These are phyloP conservation scores for Neoboletus subvelutipes DNA, from an alignment of 768 basidiomycete species.

Conservation along the genomic window DNA sequence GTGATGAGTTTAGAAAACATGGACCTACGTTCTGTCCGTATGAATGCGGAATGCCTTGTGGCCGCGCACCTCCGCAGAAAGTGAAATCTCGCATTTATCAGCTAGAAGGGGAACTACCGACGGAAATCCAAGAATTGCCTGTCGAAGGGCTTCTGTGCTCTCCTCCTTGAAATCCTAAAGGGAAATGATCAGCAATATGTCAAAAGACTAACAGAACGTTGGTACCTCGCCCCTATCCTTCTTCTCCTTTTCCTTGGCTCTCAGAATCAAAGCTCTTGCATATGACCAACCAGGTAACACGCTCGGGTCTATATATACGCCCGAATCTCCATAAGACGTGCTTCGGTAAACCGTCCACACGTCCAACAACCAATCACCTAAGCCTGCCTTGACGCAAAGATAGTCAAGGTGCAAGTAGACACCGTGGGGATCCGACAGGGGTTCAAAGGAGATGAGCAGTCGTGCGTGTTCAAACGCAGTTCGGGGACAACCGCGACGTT, in stretches of 20 bases:
- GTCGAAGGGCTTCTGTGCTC: slow-evolving; percentile 66
- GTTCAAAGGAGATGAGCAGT: slow-evolving; percentile 83
- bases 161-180: slow-evolving; percentile 46
- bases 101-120: slow-evolving; percentile 78
- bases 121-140: slow-evolving; percentile 79
- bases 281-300: slow-evolving; percentile 79
- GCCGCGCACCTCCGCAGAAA: slow-evolving; percentile 56
- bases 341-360: slow-evolving; percentile 40
- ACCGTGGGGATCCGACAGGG: slow-evolving; percentile 87
- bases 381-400: slow-evolving; percentile 76
- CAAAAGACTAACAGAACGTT: neutral
- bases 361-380: slow-evolving; percentile 79
- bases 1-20: neutral
- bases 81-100: slow-evolving; percentile 75
- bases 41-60: slow-evolving; percentile 69
- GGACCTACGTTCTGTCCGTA: slow-evolving; percentile 60
- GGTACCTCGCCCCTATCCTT: slow-evolving; percentile 41
- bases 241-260: slow-evolving; percentile 47
- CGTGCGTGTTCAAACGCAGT: slow-evolving; percentile 91
- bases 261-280: slow-evolving; percentile 66
- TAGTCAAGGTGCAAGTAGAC: slow-evolving; percentile 81
- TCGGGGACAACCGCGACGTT: slow-evolving; percentile 84
- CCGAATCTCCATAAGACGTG: slow-evolving; percentile 4
- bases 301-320: slow-evolving; percentile 47
- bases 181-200: slow-evolving; percentile 1